phyloP scores from a whole-genome alignment of 2,329 filamentous ascomycete species.

The Periconia sp. region DNA sequence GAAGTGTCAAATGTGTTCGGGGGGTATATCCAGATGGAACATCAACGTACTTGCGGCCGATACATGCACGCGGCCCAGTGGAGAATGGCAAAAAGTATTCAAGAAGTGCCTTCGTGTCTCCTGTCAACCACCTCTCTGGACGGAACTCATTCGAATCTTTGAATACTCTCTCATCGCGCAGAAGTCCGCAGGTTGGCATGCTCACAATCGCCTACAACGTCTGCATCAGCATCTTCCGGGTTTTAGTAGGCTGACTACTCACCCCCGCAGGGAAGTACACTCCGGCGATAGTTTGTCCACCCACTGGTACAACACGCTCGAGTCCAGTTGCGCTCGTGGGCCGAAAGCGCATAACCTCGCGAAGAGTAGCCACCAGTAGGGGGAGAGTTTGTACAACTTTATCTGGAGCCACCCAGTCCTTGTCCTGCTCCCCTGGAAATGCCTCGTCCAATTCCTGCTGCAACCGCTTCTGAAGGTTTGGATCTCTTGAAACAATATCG shows the following conservation, averaged over 20 bases:
- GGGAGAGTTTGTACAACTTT: not conserved
- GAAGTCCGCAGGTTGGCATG: not conserved
- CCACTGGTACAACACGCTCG: slow-evolving; percentile 1
- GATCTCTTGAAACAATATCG: slow-evolving; percentile 1
- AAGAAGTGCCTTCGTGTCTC: not conserved
- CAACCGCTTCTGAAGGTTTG: not conserved
- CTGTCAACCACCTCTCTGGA: not conserved
- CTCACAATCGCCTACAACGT: not conserved
- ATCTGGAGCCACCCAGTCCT: not conserved
- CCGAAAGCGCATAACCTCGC: slow-evolving; percentile 1
- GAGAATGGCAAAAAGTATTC: slow-evolving; percentile 5
- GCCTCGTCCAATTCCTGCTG: not conserved
- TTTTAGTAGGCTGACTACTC: too few species aligned
- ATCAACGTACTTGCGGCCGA: slow-evolving; percentile 1
- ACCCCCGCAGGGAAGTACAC: not conserved
- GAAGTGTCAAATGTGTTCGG: not conserved
- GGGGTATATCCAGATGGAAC: not conserved
- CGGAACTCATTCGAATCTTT: not conserved
- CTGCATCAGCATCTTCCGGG: not conserved
- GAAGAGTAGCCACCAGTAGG: not conserved
- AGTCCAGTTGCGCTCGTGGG: slow-evolving; percentile 2
- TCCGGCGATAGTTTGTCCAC: not conserved
- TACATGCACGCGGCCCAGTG: slow-evolving; percentile 1
- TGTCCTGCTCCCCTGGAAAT: not conserved
- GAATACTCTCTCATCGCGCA: not conserved